A percentile compares a stretch with the other conserved stretches of the same genome.
Conservation (phyloP, 1,284 basidiomycete genomes). For the Mycosarcoma mackinlayi region DNA sequence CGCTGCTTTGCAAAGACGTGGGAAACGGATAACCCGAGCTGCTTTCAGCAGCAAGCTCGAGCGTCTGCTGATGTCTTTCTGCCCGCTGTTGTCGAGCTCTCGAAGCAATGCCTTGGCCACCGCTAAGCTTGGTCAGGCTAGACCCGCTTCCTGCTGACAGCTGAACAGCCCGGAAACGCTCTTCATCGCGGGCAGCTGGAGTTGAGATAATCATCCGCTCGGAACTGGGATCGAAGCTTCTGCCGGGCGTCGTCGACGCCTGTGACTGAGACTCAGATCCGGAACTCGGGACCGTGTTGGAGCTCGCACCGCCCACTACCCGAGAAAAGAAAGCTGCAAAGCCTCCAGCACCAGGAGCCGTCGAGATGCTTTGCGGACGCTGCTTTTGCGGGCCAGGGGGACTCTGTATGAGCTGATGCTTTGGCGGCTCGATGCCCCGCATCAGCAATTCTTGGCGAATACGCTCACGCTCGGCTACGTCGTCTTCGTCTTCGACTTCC, state of each 20-base stretch:
- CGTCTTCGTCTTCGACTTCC: constrained; percentile 54
- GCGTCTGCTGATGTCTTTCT: constrained; percentile 37
- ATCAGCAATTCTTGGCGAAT: constrained; percentile 52
- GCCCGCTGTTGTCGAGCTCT: constrained; percentile 38
- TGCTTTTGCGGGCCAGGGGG: constrained; percentile 16
- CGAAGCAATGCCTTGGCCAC: constrained; percentile 31
- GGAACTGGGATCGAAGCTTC: constrained; percentile 14
- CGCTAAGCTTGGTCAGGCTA: constrained; percentile 32
- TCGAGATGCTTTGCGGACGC: constrained; percentile 26
- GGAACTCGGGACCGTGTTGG: constrained; percentile 12
- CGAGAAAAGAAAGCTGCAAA: constrained; percentile 59
- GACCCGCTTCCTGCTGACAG: constrained; percentile 27
- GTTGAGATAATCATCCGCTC: constrained; percentile 19
- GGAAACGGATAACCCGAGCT: constrained; percentile 26
- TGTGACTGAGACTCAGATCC: constrained; percentile 29
- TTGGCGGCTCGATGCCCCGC: constrained; percentile 55
- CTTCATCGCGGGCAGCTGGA: constrained; percentile 20
- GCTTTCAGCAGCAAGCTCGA: constrained; percentile 30
- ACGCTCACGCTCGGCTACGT: constrained; percentile 53
- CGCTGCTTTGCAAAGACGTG: constrained; percentile 23
- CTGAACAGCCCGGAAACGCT: constrained; percentile 36
- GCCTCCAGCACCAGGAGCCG: constrained; percentile 29
- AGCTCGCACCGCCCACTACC: constrained; percentile 45
- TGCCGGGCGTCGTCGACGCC: constrained; percentile 20
- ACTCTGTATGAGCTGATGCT: constrained; percentile 51